Evolutionary conservation across 495 filamentous ascomycete species (phyloP).

Genomic region (Aeminium ludgeri): DNA sequence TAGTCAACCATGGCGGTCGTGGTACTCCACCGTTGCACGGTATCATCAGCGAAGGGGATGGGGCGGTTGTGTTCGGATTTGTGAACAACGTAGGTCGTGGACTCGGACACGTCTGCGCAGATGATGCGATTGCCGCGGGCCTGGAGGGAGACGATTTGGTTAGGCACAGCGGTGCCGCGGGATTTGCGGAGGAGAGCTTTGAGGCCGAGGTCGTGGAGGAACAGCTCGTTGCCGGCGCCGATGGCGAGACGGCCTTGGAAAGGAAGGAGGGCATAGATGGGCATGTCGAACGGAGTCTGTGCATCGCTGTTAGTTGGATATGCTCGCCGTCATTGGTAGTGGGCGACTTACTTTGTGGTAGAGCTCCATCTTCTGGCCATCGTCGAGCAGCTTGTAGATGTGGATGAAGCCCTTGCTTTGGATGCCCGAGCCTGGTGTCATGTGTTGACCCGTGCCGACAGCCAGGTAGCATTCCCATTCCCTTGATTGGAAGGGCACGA

Average conservation of each 20-base stretch:
- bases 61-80: slow-evolving; percentile 72
- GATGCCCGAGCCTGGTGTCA: slow-evolving; percentile 28
- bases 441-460: slow-evolving; percentile 84
- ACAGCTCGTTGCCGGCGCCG: slow-evolving; percentile 66
- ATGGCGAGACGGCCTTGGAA: slow-evolving; percentile 85
- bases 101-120: slow-evolving; percentile 81
- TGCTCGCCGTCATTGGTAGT: neutral
- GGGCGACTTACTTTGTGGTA: slow-evolving; percentile 50
- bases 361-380: slow-evolving; percentile 75
- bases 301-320: neutral
- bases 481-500: slow-evolving; percentile 70
- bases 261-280: slow-evolving; percentile 69
- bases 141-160: slow-evolving; percentile 69
- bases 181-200: slow-evolving; percentile 82
- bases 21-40: slow-evolving; percentile 73
- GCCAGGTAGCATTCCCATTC: slow-evolving; percentile 81
- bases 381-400: slow-evolving; percentile 77
- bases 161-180: slow-evolving; percentile 58
- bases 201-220: slow-evolving; percentile 82
- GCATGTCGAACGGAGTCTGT: slow-evolving; percentile 64
- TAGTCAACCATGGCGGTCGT: slow-evolving; percentile 90
- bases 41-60: slow-evolving; percentile 85
- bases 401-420: slow-evolving; percentile 73
- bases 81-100: slow-evolving; percentile 79
- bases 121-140: slow-evolving; percentile 86